These are phyloP conservation scores for Ogataea degrootiae DNA, from an alignment of 805 yeast species.

Conservation along the genomic window DNA sequence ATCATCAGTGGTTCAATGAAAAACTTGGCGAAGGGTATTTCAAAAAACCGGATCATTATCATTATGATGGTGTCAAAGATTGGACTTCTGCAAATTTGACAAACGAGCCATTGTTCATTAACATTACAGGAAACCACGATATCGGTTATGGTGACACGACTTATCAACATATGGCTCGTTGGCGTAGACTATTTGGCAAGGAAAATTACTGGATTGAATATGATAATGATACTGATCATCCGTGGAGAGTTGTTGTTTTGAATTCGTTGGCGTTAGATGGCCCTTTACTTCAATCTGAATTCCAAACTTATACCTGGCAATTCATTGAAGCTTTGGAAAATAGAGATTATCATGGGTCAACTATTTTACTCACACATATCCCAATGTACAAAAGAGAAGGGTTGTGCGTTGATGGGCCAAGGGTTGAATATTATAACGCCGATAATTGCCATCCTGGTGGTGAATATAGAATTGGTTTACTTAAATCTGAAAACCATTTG, in stretches of 20 bases:
- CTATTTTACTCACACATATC: conserved; percentile 81
- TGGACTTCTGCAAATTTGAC: conserved; percentile 46
- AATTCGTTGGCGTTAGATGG: conserved; percentile 86
- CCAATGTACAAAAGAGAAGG: conserved; percentile 84
- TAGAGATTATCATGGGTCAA: conserved; percentile 64
- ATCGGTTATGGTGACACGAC: conserved; percentile 97
- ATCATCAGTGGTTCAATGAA: conserved; percentile 33
- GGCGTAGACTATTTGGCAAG: conserved; percentile 68
- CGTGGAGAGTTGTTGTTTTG: conserved; percentile 87
- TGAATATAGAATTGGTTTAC: conserved; percentile 62
- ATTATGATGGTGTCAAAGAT: conserved; percentile 57
- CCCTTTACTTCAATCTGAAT: conserved; percentile 75
- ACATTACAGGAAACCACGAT: conserved; percentile 93
- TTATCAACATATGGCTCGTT: conserved; percentile 83
- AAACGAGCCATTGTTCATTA: conserved; percentile 65
- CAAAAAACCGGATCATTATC: conserved; percentile 32
- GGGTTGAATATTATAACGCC: conserved; percentile 52
- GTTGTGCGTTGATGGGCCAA: conserved; percentile 83
- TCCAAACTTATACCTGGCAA: conserved; percentile 62
- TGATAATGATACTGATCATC: conserved; percentile 54
- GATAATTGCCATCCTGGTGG: conserved; percentile 45
- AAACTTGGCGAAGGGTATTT: conserved; percentile 30
- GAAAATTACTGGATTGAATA: conserved; percentile 80
- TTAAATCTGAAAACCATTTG: conserved; percentile 85
- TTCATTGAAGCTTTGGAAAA: conserved; percentile 60